phyloP scores from a whole-genome alignment of 2,329 filamentous ascomycete genomes.

The Cladophialophora immunda region DNA sequence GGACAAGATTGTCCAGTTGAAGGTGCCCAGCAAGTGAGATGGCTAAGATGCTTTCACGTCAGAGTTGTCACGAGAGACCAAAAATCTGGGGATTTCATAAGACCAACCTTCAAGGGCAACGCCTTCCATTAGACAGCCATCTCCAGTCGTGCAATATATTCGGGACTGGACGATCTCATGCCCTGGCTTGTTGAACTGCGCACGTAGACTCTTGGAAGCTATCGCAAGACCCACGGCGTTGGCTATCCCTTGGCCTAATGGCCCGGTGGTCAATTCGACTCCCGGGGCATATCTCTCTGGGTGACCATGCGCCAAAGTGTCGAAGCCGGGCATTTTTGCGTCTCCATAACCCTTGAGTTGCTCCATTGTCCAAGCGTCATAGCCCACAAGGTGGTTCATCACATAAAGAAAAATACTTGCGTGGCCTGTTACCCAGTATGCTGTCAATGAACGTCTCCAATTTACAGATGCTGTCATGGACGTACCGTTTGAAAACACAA shows the following conservation, averaged over 20 bases:
- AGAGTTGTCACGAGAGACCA: too few species aligned
- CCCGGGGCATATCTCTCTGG: slow-evolving; percentile 61
- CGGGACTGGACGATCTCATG: slow-evolving; percentile 58
- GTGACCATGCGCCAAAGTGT: slow-evolving; percentile 61
- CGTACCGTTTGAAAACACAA: slow-evolving; percentile 70
- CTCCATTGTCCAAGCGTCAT: slow-evolving; percentile 46
- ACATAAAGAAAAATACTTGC: slow-evolving; percentile 42
- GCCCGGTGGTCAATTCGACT: slow-evolving; percentile 66
- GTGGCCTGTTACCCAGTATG: too few species aligned
- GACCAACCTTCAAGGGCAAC: slow-evolving; percentile 65
- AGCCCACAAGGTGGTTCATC: slow-evolving; percentile 46
- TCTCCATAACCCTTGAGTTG: slow-evolving; percentile 47
- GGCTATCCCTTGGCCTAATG: slow-evolving; percentile 66
- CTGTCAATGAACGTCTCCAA: too few species aligned
- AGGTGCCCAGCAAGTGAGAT: slow-evolving; percentile 65
- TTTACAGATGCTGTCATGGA: too few species aligned
- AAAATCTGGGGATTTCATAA: too few species aligned
- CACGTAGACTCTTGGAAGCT: slow-evolving; percentile 62
- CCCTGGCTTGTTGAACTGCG: slow-evolving; percentile 60
- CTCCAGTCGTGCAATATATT: slow-evolving; percentile 66
- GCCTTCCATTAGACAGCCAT: slow-evolving; percentile 67
- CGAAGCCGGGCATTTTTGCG: slow-evolving; percentile 35
- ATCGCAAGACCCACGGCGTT: slow-evolving; percentile 68
- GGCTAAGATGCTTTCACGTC: too few species aligned
- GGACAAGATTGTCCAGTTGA: slow-evolving; percentile 63